Evolutionary conservation across 345 rosid genomes (phyloP).

Genomic region (Eucalyptus fibrosa): DNA sequence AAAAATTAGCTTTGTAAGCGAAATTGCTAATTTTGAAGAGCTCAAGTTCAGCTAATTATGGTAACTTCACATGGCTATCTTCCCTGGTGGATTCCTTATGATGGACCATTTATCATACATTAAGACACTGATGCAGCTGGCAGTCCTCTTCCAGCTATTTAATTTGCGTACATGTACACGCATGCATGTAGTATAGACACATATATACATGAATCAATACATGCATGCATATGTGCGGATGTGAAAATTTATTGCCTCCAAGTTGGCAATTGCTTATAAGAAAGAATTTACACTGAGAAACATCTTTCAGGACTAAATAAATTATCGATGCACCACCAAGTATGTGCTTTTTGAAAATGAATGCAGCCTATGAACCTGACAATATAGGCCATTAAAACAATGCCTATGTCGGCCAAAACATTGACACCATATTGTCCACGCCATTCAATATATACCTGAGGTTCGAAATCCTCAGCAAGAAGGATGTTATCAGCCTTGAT

Average conservation of each 20-base stretch:
- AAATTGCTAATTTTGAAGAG: neutral
- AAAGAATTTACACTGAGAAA: neutral
- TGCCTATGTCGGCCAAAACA: neutral
- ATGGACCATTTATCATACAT: neutral
- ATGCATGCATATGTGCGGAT: neutral
- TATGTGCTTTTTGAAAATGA: neutral
- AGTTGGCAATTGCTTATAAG: neutral
- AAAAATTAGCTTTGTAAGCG: neutral
- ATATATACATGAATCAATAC: neutral
- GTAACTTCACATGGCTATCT: neutral
- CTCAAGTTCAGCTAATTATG: neutral
- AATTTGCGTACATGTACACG: neutral
- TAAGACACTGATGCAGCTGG: neutral
- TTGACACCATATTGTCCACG: neutral
- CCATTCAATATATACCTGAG: constrained; percentile 42
- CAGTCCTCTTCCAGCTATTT: neutral
- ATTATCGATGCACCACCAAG: neutral
- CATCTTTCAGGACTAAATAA: neutral
- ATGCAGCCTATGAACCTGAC: neutral
- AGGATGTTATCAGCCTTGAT: constrained; percentile 92
- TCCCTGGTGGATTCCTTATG: neutral
- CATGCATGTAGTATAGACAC: neutral
- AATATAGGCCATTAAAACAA: neutral
- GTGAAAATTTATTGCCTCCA: neutral
- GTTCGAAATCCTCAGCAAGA: constrained; percentile 75